Conservation (phyloP, 441 rosid species). For the California macrophylla region DNA sequence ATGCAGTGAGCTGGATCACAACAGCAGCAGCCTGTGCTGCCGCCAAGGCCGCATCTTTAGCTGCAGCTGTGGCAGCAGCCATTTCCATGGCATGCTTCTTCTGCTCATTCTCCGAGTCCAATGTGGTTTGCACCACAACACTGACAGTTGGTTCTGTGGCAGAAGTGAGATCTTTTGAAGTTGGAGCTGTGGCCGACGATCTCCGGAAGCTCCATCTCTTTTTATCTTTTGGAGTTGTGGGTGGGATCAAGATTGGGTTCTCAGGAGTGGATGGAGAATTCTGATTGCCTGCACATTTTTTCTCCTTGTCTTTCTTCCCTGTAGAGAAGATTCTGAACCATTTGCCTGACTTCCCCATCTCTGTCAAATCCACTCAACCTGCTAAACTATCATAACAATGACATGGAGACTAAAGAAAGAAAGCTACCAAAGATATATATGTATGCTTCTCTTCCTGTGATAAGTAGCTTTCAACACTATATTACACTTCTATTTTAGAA, state of each 20-base stretch:
- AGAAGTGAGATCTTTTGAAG: slow-evolving; percentile 26
- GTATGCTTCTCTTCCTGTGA: slow-evolving; percentile 18
- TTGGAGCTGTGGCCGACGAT: slow-evolving; percentile 50
- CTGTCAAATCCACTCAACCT: slow-evolving; percentile 16
- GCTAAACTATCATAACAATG: slow-evolving; percentile 16
- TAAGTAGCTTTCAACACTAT: slow-evolving; percentile 17
- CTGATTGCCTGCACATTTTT: slow-evolving; percentile 14
- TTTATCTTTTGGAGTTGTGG: slow-evolving; percentile 61
- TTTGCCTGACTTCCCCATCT: slow-evolving; percentile 76
- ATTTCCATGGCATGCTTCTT: slow-evolving; percentile 37
- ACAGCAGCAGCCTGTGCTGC: slow-evolving; percentile 48
- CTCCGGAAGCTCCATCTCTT: slow-evolving; percentile 83
- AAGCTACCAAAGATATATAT: slow-evolving; percentile 24
- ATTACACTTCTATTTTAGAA: slow-evolving; percentile 12
- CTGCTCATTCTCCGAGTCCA: slow-evolving; percentile 28
- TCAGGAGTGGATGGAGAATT: slow-evolving; percentile 22
- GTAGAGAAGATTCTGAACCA: slow-evolving; percentile 65
- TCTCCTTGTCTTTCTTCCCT: slow-evolving; percentile 57
- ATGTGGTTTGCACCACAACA: slow-evolving; percentile 12
- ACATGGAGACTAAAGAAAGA: slow-evolving; percentile 11
- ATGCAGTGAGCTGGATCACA: slow-evolving; percentile 32
- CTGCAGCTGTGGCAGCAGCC: slow-evolving; percentile 40
- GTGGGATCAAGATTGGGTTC: slow-evolving; percentile 28
- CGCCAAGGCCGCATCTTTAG: slow-evolving; percentile 36
- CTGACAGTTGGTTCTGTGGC: slow-evolving; percentile 18